Percentiles rank a stretch among this genome's conserved stretches.
Conservation (phyloP, 164 flowering plant genomes). For the Stephania yunnanensis region DNA sequence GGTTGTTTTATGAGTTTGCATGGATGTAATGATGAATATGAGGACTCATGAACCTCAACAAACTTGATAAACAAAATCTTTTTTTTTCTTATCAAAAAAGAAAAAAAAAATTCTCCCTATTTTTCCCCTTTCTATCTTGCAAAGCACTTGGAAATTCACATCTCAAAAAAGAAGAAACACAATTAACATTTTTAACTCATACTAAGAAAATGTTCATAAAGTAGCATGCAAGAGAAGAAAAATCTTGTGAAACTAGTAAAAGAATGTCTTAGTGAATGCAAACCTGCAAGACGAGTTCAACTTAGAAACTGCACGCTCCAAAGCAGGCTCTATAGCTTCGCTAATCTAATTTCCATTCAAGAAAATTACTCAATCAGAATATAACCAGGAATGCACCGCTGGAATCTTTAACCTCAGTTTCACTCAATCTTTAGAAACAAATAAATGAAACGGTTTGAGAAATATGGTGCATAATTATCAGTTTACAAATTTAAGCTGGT, state of each 20-base stretch:
- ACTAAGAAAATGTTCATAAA: background rate
- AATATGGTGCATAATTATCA: too few relatives aligned
- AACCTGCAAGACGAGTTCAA: constrained; percentile 73
- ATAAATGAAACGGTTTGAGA: background rate
- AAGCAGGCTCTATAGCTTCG: constrained; percentile 95
- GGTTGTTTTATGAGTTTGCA: too few relatives aligned
- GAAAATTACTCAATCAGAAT: background rate
- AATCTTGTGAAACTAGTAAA: background rate
- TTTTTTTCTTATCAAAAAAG: too few relatives aligned
- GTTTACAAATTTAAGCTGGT: background rate
- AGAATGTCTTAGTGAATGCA: constrained; percentile 5
- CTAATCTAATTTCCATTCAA: constrained; percentile 56
- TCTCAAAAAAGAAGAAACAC: background rate
- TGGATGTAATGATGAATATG: too few relatives aligned
- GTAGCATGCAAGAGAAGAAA: background rate
- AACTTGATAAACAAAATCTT: too few relatives aligned
- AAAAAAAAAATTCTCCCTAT: too few relatives aligned
- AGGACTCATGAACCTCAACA: too few relatives aligned
- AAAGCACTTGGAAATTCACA: background rate
- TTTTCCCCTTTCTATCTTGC: too few relatives aligned
- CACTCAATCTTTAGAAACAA: background rate
- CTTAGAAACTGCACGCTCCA: constrained; percentile 89
- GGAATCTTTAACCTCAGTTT: background rate
- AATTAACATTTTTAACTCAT: background rate
- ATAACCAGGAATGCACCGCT: background rate